These are phyloP conservation scores for Phaeodactylum tricornutum DNA, from an alignment of 108 stramenopile species.

Conservation along the genomic window DNA sequence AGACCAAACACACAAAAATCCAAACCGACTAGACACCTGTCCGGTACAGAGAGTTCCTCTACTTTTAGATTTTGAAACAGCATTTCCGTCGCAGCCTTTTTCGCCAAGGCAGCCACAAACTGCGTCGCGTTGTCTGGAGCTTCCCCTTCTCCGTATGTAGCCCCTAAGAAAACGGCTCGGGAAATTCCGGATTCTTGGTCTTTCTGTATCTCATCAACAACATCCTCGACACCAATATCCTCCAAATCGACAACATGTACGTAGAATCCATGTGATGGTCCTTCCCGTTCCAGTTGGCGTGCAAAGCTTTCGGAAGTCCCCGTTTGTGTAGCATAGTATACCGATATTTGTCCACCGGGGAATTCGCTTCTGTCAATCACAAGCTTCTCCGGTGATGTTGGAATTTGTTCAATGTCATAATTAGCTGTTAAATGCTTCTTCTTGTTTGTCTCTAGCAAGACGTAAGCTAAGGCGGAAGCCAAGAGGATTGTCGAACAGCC, in stretches of 20 bases:
- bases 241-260: conserved; percentile 82
- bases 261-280: conserved; percentile 68
- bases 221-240: conserved; percentile 53
- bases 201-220: conserved; percentile 46
- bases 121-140: conserved; percentile 93
- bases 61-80: conserved; percentile 17
- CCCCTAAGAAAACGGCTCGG: conserved; percentile 76
- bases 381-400: not conserved
- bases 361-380: conserved; percentile 19
- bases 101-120: not conserved
- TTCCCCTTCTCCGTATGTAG: conserved; percentile 99
- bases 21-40: conserved; percentile 24
- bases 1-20: conserved; percentile 94
- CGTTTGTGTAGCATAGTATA: conserved; percentile 96
- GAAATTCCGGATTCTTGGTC: conserved; percentile 19
- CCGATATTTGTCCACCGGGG: conserved; percentile 60
- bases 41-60: conserved; percentile 1
- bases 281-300: conserved; percentile 71
- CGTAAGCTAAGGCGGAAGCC: conserved; percentile 13
- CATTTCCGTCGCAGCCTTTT: conserved; percentile 2
- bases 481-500: conserved; percentile 12
- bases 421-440: not conserved
- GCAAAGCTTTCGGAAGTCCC: conserved; percentile 98
- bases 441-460: not conserved
- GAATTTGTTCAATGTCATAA: not conserved